phyloP scores from a whole-genome alignment of 23 red algal species.

The Gracilariopsis chorda region DNA sequence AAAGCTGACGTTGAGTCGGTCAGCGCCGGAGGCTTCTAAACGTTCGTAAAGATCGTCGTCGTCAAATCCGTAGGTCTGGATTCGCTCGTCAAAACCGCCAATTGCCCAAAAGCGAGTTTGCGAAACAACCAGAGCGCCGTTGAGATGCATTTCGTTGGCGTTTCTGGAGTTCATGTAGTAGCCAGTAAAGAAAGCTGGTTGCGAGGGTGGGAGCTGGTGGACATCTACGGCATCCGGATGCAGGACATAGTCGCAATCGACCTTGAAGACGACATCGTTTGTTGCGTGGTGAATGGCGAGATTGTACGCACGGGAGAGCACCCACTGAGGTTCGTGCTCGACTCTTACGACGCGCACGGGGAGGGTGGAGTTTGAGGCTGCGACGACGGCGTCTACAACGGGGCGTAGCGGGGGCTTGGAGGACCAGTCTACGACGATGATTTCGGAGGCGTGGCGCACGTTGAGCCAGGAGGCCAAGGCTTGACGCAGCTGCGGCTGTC shows the following conservation, averaged over 20 bases:
- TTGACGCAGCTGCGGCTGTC: slow-evolving; percentile 9
- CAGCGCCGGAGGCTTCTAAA: slow-evolving; percentile 22
- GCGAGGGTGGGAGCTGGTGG: slow-evolving; percentile 4
- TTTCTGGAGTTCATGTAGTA: slow-evolving; percentile 61
- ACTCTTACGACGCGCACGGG: slow-evolving; percentile 66
- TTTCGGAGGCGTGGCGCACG: slow-evolving; percentile 19
- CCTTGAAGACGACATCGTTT: slow-evolving; percentile 49
- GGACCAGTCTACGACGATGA: slow-evolving; percentile 86
- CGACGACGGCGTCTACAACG: slow-evolving; percentile 1
- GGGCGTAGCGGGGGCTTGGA: slow-evolving; percentile 35
- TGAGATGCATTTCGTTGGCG: slow-evolving; percentile 75
- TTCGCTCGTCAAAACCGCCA: slow-evolving; percentile 75
- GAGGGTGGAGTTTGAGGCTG: background rate
- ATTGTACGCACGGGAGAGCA: slow-evolving; percentile 85
- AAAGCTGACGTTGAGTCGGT: slow-evolving; percentile 40
- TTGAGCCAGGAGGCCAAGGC: slow-evolving; percentile 59
- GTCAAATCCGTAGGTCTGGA: slow-evolving; percentile 81
- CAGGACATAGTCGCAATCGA: slow-evolving; percentile 74
- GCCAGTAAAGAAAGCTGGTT: slow-evolving; percentile 45
- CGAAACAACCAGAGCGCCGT: slow-evolving; percentile 48
- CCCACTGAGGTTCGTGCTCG: slow-evolving; percentile 70
- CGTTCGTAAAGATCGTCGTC: slow-evolving; percentile 80
- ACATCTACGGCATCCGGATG: background rate
- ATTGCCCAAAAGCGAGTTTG: slow-evolving; percentile 54
- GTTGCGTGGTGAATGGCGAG: slow-evolving; percentile 39